Percentiles rank a stretch among this genome's conserved stretches.
These are phyloP conservation scores for Penicillium sp. DNA, from an alignment of 2,329 filamentous ascomycete genomes.

Conservation along the genomic window DNA sequence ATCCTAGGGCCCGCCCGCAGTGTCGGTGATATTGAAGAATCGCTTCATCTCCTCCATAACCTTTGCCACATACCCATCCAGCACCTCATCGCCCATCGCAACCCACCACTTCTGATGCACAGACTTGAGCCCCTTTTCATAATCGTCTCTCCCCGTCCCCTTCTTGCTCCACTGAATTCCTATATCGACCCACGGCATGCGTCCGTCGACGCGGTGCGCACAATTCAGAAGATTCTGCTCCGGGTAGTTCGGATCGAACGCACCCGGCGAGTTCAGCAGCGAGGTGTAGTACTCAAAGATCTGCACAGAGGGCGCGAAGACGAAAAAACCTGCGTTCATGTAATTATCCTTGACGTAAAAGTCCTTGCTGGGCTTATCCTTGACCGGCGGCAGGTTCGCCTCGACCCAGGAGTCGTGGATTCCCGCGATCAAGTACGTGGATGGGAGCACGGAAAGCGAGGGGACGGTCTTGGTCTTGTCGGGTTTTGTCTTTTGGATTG, in stretches of 20 bases:
- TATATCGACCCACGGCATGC: conserved; percentile 19
- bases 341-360: not conserved
- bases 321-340: conserved; percentile 18
- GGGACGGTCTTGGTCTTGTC: not conserved
- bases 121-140: conserved; percentile 12
- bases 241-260: not conserved
- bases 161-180: not conserved
- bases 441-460: not conserved
- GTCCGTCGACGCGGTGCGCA: conserved; percentile 20
- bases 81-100: conserved; percentile 7
- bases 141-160: not conserved
- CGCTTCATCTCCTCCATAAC: conserved; percentile 5
- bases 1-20: not conserved
- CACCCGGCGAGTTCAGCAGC: not conserved
- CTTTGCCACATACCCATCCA: conserved; percentile 10
- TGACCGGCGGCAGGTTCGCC: not conserved
- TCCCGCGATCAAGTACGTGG: not conserved
- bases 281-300: not conserved
- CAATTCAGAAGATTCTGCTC: conserved; percentile 23
- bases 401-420: not conserved
- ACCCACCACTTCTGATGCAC: conserved; percentile 24
- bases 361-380: not conserved
- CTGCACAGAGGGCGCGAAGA: conserved; percentile 3
- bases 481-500: not conserved
- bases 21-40: not conserved